Conservation (phyloP, 768 basidiomycete genomes). For the Mycena floridula region DNA sequence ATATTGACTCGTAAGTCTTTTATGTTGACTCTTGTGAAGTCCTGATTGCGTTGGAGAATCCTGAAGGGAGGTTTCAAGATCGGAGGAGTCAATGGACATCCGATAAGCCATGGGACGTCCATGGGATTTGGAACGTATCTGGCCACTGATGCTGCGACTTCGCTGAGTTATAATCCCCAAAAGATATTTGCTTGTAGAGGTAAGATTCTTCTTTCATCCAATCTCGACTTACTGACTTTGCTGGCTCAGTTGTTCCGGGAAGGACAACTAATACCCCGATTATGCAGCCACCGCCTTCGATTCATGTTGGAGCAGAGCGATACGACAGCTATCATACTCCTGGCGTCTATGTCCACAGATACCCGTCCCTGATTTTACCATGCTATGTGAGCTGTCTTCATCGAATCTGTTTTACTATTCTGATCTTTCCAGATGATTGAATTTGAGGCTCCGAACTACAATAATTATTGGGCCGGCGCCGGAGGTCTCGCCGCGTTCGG, state of each 20-base stretch:
- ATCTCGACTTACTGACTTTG: no score
- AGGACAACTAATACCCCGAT: not conserved
- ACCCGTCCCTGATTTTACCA: constrained; percentile 6
- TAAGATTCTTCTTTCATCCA: not conserved
- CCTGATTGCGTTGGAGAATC: constrained; percentile 4
- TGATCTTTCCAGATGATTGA: constrained; percentile 7
- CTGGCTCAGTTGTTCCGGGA: not conserved
- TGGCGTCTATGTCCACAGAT: constrained; percentile 5
- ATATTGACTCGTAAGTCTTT: constrained; percentile 10
- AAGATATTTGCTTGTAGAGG: constrained; percentile 11
- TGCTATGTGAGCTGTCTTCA: constrained; percentile 6
- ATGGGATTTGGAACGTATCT: constrained; percentile 10
- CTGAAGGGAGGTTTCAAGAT: constrained; percentile 9
- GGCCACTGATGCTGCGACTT: constrained; percentile 3
- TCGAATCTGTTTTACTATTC: not conserved
- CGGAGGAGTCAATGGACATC: constrained; percentile 7
- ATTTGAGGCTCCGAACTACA: not conserved
- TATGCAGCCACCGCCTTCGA: not conserved
- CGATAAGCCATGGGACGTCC: constrained; percentile 1
- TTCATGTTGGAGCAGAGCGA: constrained; percentile 1
- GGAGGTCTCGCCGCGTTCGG: no score
- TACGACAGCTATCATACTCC: not conserved
- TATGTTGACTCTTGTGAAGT: not conserved
- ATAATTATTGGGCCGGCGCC: no score
- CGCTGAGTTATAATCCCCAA: constrained; percentile 2